These are phyloP conservation scores for Beauveria scarabaeidicola DNA, from an alignment of 2,329 filamentous ascomycete genomes.

Conservation along the genomic window DNA sequence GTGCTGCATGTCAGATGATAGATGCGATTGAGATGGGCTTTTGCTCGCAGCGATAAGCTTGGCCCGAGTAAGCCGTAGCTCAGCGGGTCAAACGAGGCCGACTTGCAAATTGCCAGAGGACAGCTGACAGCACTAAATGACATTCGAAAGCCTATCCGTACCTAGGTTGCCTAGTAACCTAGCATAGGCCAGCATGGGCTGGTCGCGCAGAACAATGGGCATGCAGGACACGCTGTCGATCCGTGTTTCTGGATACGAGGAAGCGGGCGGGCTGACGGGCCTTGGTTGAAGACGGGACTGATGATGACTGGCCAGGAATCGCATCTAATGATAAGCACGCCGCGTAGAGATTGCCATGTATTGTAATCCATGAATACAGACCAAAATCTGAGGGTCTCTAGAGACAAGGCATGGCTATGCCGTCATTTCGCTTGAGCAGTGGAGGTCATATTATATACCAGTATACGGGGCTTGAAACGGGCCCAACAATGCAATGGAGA, in stretches of 20 bases:
- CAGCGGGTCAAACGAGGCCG: neutral
- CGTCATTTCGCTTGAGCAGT: neutral
- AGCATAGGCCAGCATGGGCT: neutral
- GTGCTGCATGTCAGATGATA: neutral
- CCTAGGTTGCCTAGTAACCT: no score
- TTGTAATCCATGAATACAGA: neutral
- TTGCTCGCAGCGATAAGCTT: neutral
- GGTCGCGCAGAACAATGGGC: neutral
- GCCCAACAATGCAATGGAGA: neutral
- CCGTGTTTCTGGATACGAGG: slow-evolving; percentile 3
- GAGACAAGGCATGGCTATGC: neutral
- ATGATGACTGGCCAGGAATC: neutral
- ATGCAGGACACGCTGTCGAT: neutral
- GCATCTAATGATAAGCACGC: neutral
- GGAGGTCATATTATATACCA: neutral
- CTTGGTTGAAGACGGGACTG: neutral
- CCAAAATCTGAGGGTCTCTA: neutral
- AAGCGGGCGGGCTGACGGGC: neutral
- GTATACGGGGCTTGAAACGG: neutral
- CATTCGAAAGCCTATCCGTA: no score
- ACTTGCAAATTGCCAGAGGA: neutral
- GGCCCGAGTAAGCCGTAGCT: neutral
- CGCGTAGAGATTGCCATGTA: neutral
- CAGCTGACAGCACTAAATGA: neutral
- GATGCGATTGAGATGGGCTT: slow-evolving; percentile 1